Evolutionary conservation across 495 filamentous ascomycete genomes (phyloP), one percentile per base, ranked within the genome.

Genomic region (Hyphodiscus hymeniophilus): DNA sequence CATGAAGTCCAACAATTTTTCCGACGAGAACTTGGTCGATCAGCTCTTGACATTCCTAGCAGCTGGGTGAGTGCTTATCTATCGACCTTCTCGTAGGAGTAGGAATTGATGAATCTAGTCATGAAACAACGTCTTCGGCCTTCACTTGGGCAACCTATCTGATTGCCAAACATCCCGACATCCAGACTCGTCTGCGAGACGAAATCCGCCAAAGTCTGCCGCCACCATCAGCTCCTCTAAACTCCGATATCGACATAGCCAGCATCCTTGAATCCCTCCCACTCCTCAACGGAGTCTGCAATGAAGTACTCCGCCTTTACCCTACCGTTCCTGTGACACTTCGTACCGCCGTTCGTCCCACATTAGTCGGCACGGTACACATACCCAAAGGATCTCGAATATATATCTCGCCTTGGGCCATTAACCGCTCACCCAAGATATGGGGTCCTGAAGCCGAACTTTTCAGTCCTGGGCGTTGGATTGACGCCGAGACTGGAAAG

Each of bases 41-140:
- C 89, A 96, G 60, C 75, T 94, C 59, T 89, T 95, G 85, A 96
- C 89, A 2, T 95, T 95, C 69, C 79, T 95, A 3, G 85, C 82
- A 1, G 90, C 91, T 0, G 91, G 91, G 54, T 57, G 43, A 45
- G 33, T 41, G 20, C 5, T 38, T 32, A 5, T 15, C 31, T 18
- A 2, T 33, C 18, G 30, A 22, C 30, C 3, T 36, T 28, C 32
- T 13, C 17, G n/a, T 0, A 21, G 22, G 4, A 38, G 12, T n/a
- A 3, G 12, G 28, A 2, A 39, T 20, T 20, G 3, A 2, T 11
- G 10, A 7, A 7, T 33, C 11, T 13, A 56, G 91, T n/a, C 91
- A 95, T 60, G 91, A 94, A 70, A 77, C 75, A 2, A 77, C 77
- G 0, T 71, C 76, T 17, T 66, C 72, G 0, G 58, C 73, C 24